Base-by-base conservation (phyloP, 805 yeast genomes). In the Yamadazyma paraphyllophila region DNA sequence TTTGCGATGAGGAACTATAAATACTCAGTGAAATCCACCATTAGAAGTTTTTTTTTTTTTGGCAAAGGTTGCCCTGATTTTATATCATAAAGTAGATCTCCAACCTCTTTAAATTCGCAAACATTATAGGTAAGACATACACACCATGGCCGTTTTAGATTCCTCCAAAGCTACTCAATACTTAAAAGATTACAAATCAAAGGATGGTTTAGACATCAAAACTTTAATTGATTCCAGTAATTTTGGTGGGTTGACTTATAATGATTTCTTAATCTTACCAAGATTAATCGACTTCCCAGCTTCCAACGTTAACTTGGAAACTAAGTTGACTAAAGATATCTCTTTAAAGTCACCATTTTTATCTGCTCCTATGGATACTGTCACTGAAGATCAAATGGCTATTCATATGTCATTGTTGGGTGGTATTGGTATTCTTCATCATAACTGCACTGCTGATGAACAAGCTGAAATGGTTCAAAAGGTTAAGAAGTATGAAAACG, bases 341-440 rank as follows among this genome's bases (percentile, higher is more conserved):
- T 71, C 94, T 45, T 77, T 94, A 71, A 90, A 86, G 76, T 76
- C 96, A 39, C 99, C 99, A 47, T 89, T 94, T 57, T 92, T 94
- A 49, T 92, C 98, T 15, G 89, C 98, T 61, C 99, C 99, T 58
- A 94, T 94, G 99, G 99, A 94, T 74, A 94, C 99, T 41, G 99
- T 94, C 56, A 94, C 99, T 47, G 99, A 94, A 78, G 74, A 90
- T 52, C 88, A 84, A 50, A 94, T 94, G 99, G 99, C 99, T 55
- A 92, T 94, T 59, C 83, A 90, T 74, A 91, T 94, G 97, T 97
- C 99, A 57, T 81, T 94, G 56, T 80, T 91, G 60, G 99, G 99
- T 69, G 99, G 99, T 73, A 89, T 94, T 68, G 99, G 99, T 82
- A 88, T 94, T 64, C 83, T 94, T 60, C 99, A 94, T 72, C 97